Conservation (phyloP, 805 yeast species). For the Schizosaccharomyces japonicus region DNA sequence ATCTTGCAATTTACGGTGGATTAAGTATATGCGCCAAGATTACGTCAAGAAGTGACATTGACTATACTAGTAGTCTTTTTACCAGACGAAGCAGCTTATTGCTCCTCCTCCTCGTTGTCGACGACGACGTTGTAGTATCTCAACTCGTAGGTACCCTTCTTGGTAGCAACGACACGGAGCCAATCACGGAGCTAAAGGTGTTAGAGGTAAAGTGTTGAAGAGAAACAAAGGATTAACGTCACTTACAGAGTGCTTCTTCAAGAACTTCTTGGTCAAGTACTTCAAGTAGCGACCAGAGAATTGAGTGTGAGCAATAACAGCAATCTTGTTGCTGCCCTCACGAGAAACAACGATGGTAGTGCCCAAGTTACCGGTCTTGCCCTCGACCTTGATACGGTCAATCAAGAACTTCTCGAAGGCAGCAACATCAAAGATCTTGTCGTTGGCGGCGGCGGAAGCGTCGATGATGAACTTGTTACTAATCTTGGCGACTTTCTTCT, state of each 20-base stretch:
- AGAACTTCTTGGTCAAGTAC: constrained; percentile 98
- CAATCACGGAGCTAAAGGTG: constrained; percentile 2
- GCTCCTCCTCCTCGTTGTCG: constrained; percentile 62
- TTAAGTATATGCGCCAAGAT: too few species aligned
- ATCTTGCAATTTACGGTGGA: too few species aligned
- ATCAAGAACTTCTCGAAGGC: constrained; percentile 92
- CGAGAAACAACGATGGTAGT: constrained; percentile 69
- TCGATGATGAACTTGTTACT: constrained; percentile 61
- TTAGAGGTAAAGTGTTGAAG: not conserved
- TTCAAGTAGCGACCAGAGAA: constrained; percentile 99
- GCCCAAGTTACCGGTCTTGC: constrained; percentile 90
- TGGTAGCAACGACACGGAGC: constrained; percentile 94
- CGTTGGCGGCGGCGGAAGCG: constrained; percentile 89
- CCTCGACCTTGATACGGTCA: constrained; percentile 98
- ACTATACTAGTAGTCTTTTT: too few species aligned
- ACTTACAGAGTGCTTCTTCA: constrained; percentile 98
- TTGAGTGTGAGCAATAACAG: constrained; percentile 69
- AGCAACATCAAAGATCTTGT: constrained; percentile 93
- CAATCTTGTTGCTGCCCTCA: constrained; percentile 60
- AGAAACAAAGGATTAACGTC: constrained; percentile 26
- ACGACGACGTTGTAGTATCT: constrained; percentile 92
- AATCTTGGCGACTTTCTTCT: constrained; percentile 2
- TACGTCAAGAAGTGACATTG: too few species aligned
- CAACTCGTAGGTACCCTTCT: constrained; percentile 87
- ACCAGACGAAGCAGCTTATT: too few species aligned